A percentile compares a stretch with the other conserved stretches of the same genome.
Evolutionary conservation across 805 yeast species (phyloP).

Genomic region (Wickerhamiella lipophila): DNA sequence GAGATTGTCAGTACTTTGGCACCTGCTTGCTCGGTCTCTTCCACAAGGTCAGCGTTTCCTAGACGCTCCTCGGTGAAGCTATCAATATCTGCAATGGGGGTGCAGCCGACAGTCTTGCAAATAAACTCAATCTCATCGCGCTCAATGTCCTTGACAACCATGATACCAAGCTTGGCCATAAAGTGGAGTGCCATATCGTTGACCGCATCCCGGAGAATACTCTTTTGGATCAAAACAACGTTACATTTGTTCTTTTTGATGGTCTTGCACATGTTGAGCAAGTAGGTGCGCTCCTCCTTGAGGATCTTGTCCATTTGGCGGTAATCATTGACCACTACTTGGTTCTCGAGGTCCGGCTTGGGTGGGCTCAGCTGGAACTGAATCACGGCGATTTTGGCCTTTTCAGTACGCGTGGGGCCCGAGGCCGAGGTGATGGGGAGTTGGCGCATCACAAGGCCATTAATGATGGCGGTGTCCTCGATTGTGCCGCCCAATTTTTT

Average conservation of each 20-base stretch:
- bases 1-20: slow-evolving; percentile 81
- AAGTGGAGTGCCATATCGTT: slow-evolving; percentile 91
- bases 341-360: slow-evolving; percentile 95
- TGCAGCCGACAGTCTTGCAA: slow-evolving; percentile 74
- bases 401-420: slow-evolving; percentile 88
- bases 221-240: slow-evolving; percentile 77
- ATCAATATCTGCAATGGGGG: slow-evolving; percentile 92
- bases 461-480: slow-evolving; percentile 81
- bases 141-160: slow-evolving; percentile 92
- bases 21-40: slow-evolving; percentile 81
- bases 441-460: slow-evolving; percentile 87
- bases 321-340: slow-evolving; percentile 92
- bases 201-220: slow-evolving; percentile 89
- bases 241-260: slow-evolving; percentile 96
- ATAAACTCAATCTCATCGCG: slow-evolving; percentile 93
- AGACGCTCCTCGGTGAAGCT: slow-evolving; percentile 85
- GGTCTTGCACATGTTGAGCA: slow-evolving; percentile 87
- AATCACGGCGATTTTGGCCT: slow-evolving; percentile 77
- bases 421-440: slow-evolving; percentile 81
- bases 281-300: slow-evolving; percentile 93
- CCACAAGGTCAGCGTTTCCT: slow-evolving; percentile 84
- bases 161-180: slow-evolving; percentile 77
- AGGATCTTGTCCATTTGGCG: slow-evolving; percentile 98
- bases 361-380: slow-evolving; percentile 96
- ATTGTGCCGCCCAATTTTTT: slow-evolving; percentile 96